Evolutionary conservation across 352 stramenopile genomes (phyloP).

Genomic region (Phytophthora brassicae): DNA sequence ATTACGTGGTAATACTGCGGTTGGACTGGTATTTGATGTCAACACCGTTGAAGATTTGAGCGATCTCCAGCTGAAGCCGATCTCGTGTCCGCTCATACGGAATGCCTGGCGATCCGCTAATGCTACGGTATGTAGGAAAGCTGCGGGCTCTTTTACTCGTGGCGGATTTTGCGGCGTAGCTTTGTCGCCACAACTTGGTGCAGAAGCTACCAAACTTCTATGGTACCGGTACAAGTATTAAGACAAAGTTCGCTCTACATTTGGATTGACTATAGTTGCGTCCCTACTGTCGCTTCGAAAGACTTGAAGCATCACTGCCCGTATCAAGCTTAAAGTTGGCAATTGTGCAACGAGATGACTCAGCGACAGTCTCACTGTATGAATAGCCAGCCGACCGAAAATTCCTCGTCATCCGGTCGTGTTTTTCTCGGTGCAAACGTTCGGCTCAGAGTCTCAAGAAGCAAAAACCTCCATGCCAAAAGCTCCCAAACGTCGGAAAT

Average conservation of each 20-base stretch:
- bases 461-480: not conserved
- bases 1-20: too few relatives aligned
- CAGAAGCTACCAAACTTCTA: conserved; percentile 14
- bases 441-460: conserved; percentile 20
- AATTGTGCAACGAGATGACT: conserved; percentile 23
- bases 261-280: conserved; percentile 24
- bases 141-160: conserved; percentile 26
- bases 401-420: conserved; percentile 37
- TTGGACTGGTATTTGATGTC: too few relatives aligned
- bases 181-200: conserved; percentile 12
- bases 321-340: conserved; percentile 2
- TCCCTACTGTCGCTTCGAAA: too few relatives aligned
- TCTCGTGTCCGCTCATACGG: conserved; percentile 22
- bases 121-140: conserved; percentile 24
- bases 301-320: conserved; percentile 14
- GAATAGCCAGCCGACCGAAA: conserved; percentile 32
- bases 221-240: too few relatives aligned
- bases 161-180: conserved; percentile 22
- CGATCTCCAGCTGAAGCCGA: conserved; percentile 16
- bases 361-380: not conserved
- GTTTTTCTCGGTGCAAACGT: conserved; percentile 31
- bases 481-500: conserved; percentile 19
- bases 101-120: conserved; percentile 14
- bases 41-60: conserved; percentile 20
- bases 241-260: too few relatives aligned